Evolutionary conservation across 345 rosid genomes (phyloP), one percentile per base, ranked within the genome.

Genomic region (Mallotus nudiflorus): DNA sequence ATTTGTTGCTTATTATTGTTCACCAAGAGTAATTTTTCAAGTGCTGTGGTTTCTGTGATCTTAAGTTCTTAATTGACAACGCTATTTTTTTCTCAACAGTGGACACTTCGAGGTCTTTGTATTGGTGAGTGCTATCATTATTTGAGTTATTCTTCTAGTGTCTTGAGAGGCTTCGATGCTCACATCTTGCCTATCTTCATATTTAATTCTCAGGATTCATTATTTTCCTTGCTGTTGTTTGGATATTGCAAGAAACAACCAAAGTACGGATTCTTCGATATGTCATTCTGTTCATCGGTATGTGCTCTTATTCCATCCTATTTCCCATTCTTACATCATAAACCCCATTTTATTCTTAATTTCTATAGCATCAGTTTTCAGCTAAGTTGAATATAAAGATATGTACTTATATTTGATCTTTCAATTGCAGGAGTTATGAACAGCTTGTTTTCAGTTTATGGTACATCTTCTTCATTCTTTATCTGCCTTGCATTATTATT

Each of bases 91-190:
- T 18, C 72, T 49, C 61, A 71, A 81, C 87, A 95, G 99, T 95
- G 97, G 99, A 95, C 97, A 16, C 97, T 92, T 76, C 85, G 97
- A 70, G 88, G 96, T 68, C 96, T 95, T 70, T 92, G 91, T 77
- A 87, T 95, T 66, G 97, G 98, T 94, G 62, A 77, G 91, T 65
- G 55, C 24, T 57, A 67, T 52, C 3, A 0, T 65, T 33, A 44
- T 66, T 72, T 53, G 46, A 33, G 24, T 52, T 57, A 39, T 57
- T 58, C 42, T 15, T 27, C 56, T 73, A 51, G 18, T 58, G 52
- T 39, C 35, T 22, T 51, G 19, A 60, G 35, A 46, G 19, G 49
- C 54, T 60, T 31, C 22, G 37, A 9, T 51, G 35, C 65, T 77
- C 46, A 62, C 48, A 18, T 51, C 61, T 51, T 69, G 58, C 56